phyloP scores from a whole-genome alignment of 2,329 filamentous ascomycete genomes.

The Neofusicoccum parvum region DNA sequence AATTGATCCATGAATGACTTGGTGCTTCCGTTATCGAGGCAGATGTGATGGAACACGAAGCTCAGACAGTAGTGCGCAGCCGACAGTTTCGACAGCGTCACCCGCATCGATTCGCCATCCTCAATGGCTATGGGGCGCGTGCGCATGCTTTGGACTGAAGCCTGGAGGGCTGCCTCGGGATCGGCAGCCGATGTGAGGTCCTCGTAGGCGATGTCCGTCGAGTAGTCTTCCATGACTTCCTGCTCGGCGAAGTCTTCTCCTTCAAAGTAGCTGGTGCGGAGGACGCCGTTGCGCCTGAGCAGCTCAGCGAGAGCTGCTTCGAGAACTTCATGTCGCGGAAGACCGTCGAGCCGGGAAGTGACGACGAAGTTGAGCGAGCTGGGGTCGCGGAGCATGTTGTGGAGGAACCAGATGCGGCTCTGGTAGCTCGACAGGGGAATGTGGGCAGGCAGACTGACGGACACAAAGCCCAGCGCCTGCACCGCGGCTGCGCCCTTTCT shows the following conservation, averaged over 20 bases:
- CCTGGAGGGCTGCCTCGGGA: slow-evolving; percentile 22
- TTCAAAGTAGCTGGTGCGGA: slow-evolving; percentile 28
- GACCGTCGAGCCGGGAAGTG: slow-evolving; percentile 25
- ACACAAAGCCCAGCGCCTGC: background rate
- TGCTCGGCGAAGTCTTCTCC: slow-evolving; percentile 31
- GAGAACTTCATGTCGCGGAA: slow-evolving; percentile 21
- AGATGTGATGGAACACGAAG: slow-evolving; percentile 38
- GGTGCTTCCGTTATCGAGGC: slow-evolving; percentile 35
- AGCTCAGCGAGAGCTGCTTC: slow-evolving; percentile 24
- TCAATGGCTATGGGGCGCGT: slow-evolving; percentile 27
- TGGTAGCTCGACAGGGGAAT: slow-evolving; percentile 32
- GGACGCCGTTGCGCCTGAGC: slow-evolving; percentile 25
- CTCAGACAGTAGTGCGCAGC: slow-evolving; percentile 29
- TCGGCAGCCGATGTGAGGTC: slow-evolving; percentile 25
- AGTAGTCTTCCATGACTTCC: slow-evolving; percentile 23
- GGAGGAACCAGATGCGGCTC: slow-evolving; percentile 29
- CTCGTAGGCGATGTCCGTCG: slow-evolving; percentile 23
- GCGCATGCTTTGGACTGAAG: slow-evolving; percentile 12
- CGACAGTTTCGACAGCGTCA: slow-evolving; percentile 26
- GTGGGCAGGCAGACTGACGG: background rate
- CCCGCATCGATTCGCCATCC: slow-evolving; percentile 27
- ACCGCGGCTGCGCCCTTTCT: background rate
- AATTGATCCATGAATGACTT: slow-evolving; percentile 30
- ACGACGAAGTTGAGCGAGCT: slow-evolving; percentile 28
- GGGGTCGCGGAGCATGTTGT: slow-evolving; percentile 28